These are phyloP conservation scores for Curvularia spicifera DNA, from an alignment of 2,329 filamentous ascomycete species.

Conservation along the genomic window DNA sequence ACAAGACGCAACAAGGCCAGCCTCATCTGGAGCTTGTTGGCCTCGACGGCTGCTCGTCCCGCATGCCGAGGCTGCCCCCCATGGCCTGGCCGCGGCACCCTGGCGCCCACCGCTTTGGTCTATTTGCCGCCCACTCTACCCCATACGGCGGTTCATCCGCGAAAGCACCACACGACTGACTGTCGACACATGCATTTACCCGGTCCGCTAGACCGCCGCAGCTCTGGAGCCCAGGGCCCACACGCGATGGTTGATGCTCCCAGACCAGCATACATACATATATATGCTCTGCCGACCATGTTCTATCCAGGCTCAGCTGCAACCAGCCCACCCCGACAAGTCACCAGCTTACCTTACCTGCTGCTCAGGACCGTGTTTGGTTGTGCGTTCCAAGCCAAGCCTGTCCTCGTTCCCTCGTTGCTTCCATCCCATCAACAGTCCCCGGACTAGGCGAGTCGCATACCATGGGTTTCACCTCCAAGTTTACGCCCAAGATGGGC, in stretches of 20 bases:
- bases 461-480: slow-evolving; percentile 31
- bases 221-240: slow-evolving; percentile 26
- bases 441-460: slow-evolving; percentile 14
- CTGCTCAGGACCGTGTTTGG: slow-evolving; percentile 20
- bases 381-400: slow-evolving; percentile 21
- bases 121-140: slow-evolving; percentile 29
- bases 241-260: slow-evolving; percentile 19
- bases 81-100: slow-evolving; percentile 17
- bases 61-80: slow-evolving; percentile 15
- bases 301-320: slow-evolving; percentile 25
- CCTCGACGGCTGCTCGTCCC: slow-evolving; percentile 15
- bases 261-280: slow-evolving; percentile 29
- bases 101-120: slow-evolving; percentile 20
- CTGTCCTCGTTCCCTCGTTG: slow-evolving; percentile 14
- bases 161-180: slow-evolving; percentile 27
- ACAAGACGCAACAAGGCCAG: slow-evolving; percentile 5
- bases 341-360: slow-evolving; percentile 28
- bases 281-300: slow-evolving; percentile 33
- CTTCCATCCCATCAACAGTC: slow-evolving; percentile 12
- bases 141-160: slow-evolving; percentile 29
- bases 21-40: slow-evolving; percentile 11
- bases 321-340: slow-evolving; percentile 23
- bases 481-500: slow-evolving; percentile 30
- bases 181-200: slow-evolving; percentile 31
- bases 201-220: slow-evolving; percentile 41